Base-by-base conservation (phyloP, 768 basidiomycete genomes). In the Boletus sp. region DNA sequence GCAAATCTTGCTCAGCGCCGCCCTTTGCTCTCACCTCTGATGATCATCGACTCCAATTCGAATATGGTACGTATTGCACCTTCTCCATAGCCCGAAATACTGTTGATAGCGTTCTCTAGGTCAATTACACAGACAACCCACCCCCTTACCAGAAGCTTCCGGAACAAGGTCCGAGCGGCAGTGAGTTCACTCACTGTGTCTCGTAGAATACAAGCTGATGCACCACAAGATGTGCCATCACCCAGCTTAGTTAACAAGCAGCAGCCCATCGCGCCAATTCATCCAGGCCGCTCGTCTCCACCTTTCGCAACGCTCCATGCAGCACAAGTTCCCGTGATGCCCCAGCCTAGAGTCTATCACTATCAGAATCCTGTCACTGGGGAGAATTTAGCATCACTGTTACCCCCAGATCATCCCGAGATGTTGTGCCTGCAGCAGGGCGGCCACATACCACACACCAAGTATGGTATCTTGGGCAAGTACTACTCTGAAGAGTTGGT, bases 351-450 rank as follows among this genome's bases (percentile, higher is more conserved):
- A 4, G 75, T 90, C 6, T 88, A 85, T 66, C 80, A 87, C 70
- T 91, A 90, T 67, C 69, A 79, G 50, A 82, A 88, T 67, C 84
- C 87, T 2, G 25, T 41, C 1, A 88, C 84, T 0, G 78, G 81
- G 7, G 77, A 87, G 43, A 74, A 75, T 19, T 56, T 87, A 29
- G 75, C 81, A 2, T 86, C 90, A 0, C 68, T 85, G 4, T 74
- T 90, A 2, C 86, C 90, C 0, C 91, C 91, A 1, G 76, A 81
- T 54, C 86, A 93, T 64, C 91, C 90, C 0, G 83, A 90, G 71
- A 93, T 92, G 90, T 62, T 88, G 29, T 93, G 91, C 63, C 70
- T 93, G n/a, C 91, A 92, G 66, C 67, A 79, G 7, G 90, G 90
- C 11, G 71, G 70, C n/a, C 91, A 93, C 66, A 64, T 83, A 13